phyloP scores from a whole-genome alignment of 148 eudicot genomes.

The Euryodendron excelsum region DNA sequence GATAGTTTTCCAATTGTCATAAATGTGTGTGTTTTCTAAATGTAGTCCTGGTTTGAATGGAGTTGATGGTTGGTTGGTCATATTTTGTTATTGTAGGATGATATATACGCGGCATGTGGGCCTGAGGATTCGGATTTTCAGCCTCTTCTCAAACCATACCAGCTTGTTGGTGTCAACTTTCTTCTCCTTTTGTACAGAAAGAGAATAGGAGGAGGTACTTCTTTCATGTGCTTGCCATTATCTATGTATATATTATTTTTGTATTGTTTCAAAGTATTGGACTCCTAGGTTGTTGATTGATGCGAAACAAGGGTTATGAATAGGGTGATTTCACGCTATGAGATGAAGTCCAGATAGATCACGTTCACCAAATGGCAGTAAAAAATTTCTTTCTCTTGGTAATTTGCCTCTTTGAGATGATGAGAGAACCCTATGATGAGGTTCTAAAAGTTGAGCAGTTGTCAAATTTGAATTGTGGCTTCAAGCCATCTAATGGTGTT shows the following conservation, averaged over 20 bases:
- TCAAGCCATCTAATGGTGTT: not conserved
- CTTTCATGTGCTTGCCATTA: not conserved
- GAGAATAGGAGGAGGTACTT: constrained; percentile 88
- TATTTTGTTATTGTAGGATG: constrained; percentile 46
- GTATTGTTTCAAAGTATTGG: not conserved
- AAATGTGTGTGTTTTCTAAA: no score
- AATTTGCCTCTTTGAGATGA: not conserved
- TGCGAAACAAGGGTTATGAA: not conserved
- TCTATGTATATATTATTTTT: not conserved
- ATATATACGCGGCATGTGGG: constrained; percentile 67
- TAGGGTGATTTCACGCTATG: not conserved
- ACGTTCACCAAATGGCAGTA: not conserved
- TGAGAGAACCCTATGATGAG: not conserved
- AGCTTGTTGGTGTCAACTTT: constrained; percentile 97
- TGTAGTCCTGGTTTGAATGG: not conserved
- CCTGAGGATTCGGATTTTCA: constrained; percentile 57
- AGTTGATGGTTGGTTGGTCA: no score
- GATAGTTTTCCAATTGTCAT: not conserved
- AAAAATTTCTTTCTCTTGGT: not conserved
- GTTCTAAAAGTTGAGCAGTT: not conserved
- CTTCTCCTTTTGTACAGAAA: constrained; percentile 82
- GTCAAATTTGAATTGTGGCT: not conserved
- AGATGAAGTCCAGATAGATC: not conserved
- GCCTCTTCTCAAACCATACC: constrained; percentile 91
- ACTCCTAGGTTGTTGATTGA: constrained; percentile 1